Evolutionary conservation across 2,329 filamentous ascomycete species (phyloP).

Genomic region (Niveomyces coronatus): DNA sequence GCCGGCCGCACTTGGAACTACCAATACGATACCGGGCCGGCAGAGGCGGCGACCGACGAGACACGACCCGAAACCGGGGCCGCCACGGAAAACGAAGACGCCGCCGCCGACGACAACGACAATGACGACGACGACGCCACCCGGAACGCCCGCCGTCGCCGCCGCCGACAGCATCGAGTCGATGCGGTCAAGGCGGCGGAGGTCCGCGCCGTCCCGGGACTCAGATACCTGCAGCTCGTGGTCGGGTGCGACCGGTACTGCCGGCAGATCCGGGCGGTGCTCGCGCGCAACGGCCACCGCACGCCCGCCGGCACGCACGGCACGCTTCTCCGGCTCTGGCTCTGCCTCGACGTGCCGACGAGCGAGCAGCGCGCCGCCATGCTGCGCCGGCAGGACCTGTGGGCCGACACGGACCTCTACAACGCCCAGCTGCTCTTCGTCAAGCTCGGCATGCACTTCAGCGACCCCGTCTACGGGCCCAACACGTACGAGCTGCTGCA

Average conservation of each 20-base stretch:
- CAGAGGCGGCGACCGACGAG: conserved; percentile 3
- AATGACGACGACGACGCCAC: neutral
- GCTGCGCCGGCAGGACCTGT: conserved; percentile 41
- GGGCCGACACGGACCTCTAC: conserved; percentile 50
- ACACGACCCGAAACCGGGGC: neutral
- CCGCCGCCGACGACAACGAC: neutral
- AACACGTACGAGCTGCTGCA: conserved; percentile 40
- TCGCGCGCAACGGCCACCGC: conserved; percentile 48
- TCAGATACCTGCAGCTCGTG: conserved; percentile 61
- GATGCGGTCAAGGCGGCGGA: conserved; percentile 14
- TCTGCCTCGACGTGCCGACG: conserved; percentile 56
- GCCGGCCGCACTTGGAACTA: conserved; percentile 30
- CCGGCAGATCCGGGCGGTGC: conserved; percentile 50
- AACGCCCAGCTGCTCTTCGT: conserved; percentile 54
- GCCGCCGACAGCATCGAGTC: neutral
- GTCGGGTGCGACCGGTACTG: conserved; percentile 45
- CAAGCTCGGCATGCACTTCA: conserved; percentile 62
- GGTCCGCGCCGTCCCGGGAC: conserved; percentile 45
- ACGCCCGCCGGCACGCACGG: conserved; percentile 37
- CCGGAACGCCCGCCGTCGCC: neutral
- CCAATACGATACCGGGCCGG: conserved; percentile 11
- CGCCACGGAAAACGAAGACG: neutral
- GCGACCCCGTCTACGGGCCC: conserved; percentile 48
- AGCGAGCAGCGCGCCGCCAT: conserved; percentile 43
- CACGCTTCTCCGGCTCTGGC: conserved; percentile 59